Evolutionary conservation across 768 basidiomycete genomes (phyloP), one percentile per base, ranked within the genome.

Genomic region (Epithele typhae): DNA sequence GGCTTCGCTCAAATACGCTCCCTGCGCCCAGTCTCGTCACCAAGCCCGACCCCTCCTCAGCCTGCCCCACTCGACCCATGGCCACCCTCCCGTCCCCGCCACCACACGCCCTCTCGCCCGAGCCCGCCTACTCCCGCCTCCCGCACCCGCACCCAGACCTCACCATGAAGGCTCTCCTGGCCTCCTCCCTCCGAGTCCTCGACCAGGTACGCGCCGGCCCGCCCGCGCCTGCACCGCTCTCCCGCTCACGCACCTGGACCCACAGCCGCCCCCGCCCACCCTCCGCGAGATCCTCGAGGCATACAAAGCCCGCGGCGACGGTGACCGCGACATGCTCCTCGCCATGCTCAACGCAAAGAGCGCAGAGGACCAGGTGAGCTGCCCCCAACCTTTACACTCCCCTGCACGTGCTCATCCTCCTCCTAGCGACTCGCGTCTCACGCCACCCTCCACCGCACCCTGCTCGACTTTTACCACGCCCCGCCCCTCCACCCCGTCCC

Each of bases 331-430:
- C 43, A 86, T 94, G 81, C 74, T 96, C 18, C 75, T 95, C 27
- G 80, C 90, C 55, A 87, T 96, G 77, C 73, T 96, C 40, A 91
- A 87, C 50, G 92, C 92, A 60, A 96, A 96, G 72, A 78, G 82
- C 38, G 85, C 93, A 11, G 93, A 96, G 64, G 93, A 96, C 62
- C 87, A 95, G 78, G 91, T 90, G 19, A 58, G 54, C 41, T 27
- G 7, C 18, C 5, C 43, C 17, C 40, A 22, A 33, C 49, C 36
- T 41, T 21, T 17, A 22, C 21, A n/a, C n/a, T n/a, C n/a, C n/a
- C n/a, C n/a, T n/a, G n/a, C n/a, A n/a, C n/a, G n/a, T n/a, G n/a
- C n/a, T n/a, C n/a, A n/a, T n/a, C n/a, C n/a, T n/a, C n/a, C n/a
- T n/a, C 47, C 36, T 56, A 90, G 86, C 82, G 88, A 41, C 68